A percentile compares a stretch with the other conserved stretches of the same genome.
phyloP scores from a whole-genome alignment of 2,329 filamentous ascomycete genomes.

The Daldinia sp. region DNA sequence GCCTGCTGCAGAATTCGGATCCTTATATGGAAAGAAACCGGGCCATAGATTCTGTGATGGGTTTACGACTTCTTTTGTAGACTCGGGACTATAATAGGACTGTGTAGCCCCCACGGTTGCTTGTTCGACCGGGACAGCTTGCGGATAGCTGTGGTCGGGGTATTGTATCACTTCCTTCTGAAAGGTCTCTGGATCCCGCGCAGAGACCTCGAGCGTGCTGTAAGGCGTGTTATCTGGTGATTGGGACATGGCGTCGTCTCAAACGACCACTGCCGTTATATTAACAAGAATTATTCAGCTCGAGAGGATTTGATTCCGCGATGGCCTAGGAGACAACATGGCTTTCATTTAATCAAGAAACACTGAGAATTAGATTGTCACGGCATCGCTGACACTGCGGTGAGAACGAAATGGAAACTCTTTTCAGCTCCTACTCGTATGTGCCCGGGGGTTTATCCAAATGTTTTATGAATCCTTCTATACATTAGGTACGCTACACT shows the following conservation, averaged over 20 bases:
- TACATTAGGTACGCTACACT: no score
- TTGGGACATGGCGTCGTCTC: conserved; percentile 27
- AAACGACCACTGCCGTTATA: conserved; percentile 19
- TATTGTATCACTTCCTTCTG: conserved; percentile 35
- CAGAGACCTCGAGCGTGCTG: conserved; percentile 34
- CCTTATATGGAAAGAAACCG: conserved; percentile 23
- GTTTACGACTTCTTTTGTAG: conserved; percentile 33
- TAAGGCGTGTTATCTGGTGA: conserved; percentile 12
- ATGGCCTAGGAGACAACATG: conserved; percentile 21
- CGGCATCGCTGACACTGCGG: conserved; percentile 18
- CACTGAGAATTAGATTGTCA: conserved; percentile 7
- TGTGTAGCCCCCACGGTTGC: conserved; percentile 6
- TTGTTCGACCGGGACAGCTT: conserved; percentile 36
- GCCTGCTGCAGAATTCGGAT: conserved; percentile 15
- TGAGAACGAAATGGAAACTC: conserved; percentile 12
- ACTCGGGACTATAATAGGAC: conserved; percentile 30
- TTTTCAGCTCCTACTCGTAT: conserved; percentile 3
- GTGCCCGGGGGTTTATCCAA: conserved; percentile 3
- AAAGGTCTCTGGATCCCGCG: conserved; percentile 28
- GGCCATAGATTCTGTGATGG: conserved; percentile 11
- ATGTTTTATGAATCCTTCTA: conserved; percentile 30
- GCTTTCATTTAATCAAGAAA: conserved; percentile 5
- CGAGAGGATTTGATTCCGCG: conserved; percentile 2
- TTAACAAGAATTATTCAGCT: conserved; percentile 18
- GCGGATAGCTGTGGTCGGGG: conserved; percentile 34